Base-by-base conservation (phyloP, 2,329 filamentous ascomycete genomes). In the Lasiodiplodia citricola region DNA sequence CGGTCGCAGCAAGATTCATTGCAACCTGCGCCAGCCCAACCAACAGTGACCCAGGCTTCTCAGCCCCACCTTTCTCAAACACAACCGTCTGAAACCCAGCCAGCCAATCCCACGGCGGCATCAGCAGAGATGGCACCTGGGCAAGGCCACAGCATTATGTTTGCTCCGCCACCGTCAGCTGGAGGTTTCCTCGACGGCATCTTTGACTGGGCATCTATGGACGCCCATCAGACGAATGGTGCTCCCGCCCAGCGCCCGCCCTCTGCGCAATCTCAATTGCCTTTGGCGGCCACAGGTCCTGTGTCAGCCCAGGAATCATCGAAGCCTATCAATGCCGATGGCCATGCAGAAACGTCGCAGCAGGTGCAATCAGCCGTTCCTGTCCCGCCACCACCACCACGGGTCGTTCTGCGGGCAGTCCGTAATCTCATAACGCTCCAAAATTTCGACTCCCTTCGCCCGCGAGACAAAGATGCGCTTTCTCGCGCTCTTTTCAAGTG, bases 381-480 rank as follows among this genome's bases (percentile, higher is more conserved):
- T 47, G 70, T 74, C 37, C 71, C 74, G n/a, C 78, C 77, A 57
- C 74, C 78, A 2, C 74, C 78, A 2, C 73, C 72, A 44, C 78
- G 75, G 67, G 73, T 81, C 16, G 81, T 84, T 70, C 84, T 83
- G 74, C 78, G 87, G 37, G 85, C 85, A 11, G 85, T 86, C 21
- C 84, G 87, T 37, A 87, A 87, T 66, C 82, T 90, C 11, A 81
- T 90, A 6, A 86, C 88, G 65, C 82, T 92, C 13, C 87, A 89
- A 74, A 84, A 87, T 66, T 80, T 85, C 68, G 72, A 67, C 73
- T 28, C 70, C 72, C 21, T 71, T 72, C 38, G 73, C 72, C n/a
- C 51, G 80, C 66, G 77, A 18, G 68, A 69, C 50, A 67, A 55
- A 31, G 68, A 67, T 44, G 47, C 56, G 4, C 68, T 69, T 21